These are phyloP conservation scores for Yamadazyma jaroonii DNA, from an alignment of 1,139 yeast species.

Conservation along the genomic window DNA sequence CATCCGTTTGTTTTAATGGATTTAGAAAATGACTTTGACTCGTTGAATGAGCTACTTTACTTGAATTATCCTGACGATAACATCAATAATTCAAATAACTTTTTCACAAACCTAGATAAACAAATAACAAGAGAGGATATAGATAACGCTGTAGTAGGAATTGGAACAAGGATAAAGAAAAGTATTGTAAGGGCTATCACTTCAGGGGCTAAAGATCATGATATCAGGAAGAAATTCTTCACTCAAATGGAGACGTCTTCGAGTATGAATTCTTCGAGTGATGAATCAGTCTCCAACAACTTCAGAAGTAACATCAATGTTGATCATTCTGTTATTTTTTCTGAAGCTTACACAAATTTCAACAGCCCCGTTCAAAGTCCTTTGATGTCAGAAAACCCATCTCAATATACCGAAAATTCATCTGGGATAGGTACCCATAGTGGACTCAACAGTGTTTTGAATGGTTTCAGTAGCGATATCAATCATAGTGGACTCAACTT, in stretches of 20 bases:
- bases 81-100: conserved; percentile 6
- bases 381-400: conserved; percentile 7
- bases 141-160: conserved; percentile 76
- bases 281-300: conserved; percentile 27
- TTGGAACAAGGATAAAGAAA: conserved; percentile 63
- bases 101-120: conserved; percentile 8
- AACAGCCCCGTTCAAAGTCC: conserved; percentile 7
- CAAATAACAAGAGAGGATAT: conserved; percentile 17
- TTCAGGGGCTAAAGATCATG: conserved; percentile 29
- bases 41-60: conserved; percentile 36
- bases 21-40: conserved; percentile 43
- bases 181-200: conserved; percentile 55
- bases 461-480: neutral
- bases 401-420: conserved; percentile 6
- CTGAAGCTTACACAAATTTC: conserved; percentile 24
- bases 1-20: conserved; percentile 78
- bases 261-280: conserved; percentile 28
- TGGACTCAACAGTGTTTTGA: conserved; percentile 1
- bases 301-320: conserved; percentile 7
- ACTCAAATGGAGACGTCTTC: conserved; percentile 26
- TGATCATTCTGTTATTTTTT: conserved; percentile 34
- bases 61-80: conserved; percentile 23
- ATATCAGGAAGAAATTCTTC: conserved; percentile 23
- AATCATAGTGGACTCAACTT: neutral
- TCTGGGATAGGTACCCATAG: neutral